These are phyloP conservation scores for Venustampulla echinocandica DNA, from an alignment of 495 filamentous ascomycete species.

Conservation along the genomic window DNA sequence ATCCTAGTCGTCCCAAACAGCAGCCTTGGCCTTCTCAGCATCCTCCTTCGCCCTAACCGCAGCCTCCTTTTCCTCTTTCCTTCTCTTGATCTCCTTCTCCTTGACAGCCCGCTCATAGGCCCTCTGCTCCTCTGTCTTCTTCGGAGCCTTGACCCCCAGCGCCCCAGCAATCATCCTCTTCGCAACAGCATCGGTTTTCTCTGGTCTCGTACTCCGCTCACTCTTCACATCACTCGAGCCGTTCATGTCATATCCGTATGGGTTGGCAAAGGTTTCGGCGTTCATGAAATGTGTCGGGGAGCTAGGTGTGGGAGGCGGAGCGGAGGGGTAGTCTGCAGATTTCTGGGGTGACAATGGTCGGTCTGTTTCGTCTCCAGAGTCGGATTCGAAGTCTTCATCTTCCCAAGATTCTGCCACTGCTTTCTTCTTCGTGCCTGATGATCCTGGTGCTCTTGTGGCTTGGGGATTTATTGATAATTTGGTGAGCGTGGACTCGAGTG, in stretches of 20 bases:
- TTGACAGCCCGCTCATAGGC: slow-evolving; percentile 78
- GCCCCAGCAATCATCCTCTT: slow-evolving; percentile 83
- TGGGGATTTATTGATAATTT: slow-evolving; percentile 17
- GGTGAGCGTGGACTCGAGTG: slow-evolving; percentile 20
- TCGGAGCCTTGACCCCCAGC: slow-evolving; percentile 72
- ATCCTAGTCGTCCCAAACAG: slow-evolving; percentile 73
- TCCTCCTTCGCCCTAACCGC: slow-evolving; percentile 55
- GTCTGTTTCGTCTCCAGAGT: slow-evolving; percentile 17
- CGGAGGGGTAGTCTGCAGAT: slow-evolving; percentile 20
- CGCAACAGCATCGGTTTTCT: slow-evolving; percentile 89
- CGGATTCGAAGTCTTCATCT: slow-evolving; percentile 16
- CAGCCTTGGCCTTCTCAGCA: slow-evolving; percentile 59
- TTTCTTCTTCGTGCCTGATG: slow-evolving; percentile 12
- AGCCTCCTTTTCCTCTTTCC: slow-evolving; percentile 63
- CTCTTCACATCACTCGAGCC: slow-evolving; percentile 6
- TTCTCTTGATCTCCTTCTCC: slow-evolving; percentile 73
- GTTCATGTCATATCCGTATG: slow-evolving; percentile 13
- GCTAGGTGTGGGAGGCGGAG: slow-evolving; percentile 27
- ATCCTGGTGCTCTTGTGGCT: slow-evolving; percentile 9
- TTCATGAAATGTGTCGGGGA: slow-evolving; percentile 13
- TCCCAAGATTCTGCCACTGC: slow-evolving; percentile 21
- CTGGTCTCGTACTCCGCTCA: slow-evolving; percentile 43
- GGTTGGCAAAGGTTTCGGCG: slow-evolving; percentile 11
- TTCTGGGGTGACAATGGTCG: slow-evolving; percentile 18
- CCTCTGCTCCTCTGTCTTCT: slow-evolving; percentile 76